phyloP scores from a whole-genome alignment of 352 stramenopile species.

The Globisporangium middletonii region DNA sequence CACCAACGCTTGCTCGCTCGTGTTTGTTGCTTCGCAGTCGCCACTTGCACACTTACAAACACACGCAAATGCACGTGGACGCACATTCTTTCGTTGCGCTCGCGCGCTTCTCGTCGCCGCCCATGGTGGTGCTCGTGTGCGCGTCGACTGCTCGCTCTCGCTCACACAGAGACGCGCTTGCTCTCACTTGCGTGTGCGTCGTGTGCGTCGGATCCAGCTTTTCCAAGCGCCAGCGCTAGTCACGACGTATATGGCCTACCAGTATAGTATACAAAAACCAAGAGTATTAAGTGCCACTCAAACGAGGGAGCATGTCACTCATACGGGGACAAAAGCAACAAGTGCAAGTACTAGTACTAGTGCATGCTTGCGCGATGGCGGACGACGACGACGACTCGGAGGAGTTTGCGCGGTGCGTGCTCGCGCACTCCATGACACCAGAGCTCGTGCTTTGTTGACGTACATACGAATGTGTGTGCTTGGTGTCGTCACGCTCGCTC shows the following conservation, averaged over 20 bases:
- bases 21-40: not conserved
- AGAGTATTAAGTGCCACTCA: too few relatives aligned
- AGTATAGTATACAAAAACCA: too few relatives aligned
- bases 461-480: not conserved
- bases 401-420: slow-evolving; percentile 54
- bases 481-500: not conserved
- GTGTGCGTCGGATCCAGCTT: not conserved
- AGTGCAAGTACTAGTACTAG: too few relatives aligned
- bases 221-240: not conserved
- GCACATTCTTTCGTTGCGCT: slow-evolving; percentile 6
- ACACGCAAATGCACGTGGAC: not conserved
- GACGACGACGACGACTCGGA: slow-evolving; percentile 44
- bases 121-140: slow-evolving; percentile 1
- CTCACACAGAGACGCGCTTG: not conserved
- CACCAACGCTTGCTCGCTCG: not conserved
- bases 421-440: not conserved
- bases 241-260: not conserved
- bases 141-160: not conserved
- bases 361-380: not conserved
- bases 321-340: too few relatives aligned
- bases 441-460: not conserved
- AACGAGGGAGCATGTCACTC: too few relatives aligned
- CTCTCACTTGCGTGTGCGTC: not conserved
- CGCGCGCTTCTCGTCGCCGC: slow-evolving; percentile 12
- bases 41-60: not conserved